Evolutionary conservation across 306 rosid genomes (phyloP).

Genomic region (Styphnolobium japonicum): DNA sequence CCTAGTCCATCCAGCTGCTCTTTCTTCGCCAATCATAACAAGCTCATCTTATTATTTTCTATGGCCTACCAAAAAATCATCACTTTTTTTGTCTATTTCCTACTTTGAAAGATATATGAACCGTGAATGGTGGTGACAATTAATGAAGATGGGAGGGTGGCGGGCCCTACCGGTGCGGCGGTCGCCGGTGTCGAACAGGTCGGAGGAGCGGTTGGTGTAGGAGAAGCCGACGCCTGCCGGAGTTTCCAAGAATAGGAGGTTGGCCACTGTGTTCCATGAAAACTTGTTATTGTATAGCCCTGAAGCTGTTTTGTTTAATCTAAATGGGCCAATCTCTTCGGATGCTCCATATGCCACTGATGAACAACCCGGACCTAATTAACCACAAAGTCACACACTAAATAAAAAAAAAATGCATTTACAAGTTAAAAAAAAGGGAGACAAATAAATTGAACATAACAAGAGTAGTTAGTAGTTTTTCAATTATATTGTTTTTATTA

Average conservation of each 20-base stretch:
- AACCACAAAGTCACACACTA: background rate
- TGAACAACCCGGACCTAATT: conserved; percentile 92
- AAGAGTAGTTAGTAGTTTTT: background rate
- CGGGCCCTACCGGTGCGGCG: conserved; percentile 70
- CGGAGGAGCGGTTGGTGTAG: conserved; percentile 78
- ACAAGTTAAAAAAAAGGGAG: background rate
- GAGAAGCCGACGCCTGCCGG: conserved; percentile 98
- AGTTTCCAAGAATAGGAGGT: conserved; percentile 81
- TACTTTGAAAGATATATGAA: conserved; percentile 2
- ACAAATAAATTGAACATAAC: background rate
- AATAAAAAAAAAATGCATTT: background rate
- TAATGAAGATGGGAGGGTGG: background rate
- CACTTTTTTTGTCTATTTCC: background rate
- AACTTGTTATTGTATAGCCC: conserved; percentile 79
- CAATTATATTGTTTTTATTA: background rate
- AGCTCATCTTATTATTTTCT: conserved; percentile 21
- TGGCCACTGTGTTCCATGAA: conserved; percentile 85
- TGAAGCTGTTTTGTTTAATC: conserved; percentile 69
- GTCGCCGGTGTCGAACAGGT: conserved; percentile 75
- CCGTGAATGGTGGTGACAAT: background rate
- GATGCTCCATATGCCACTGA: conserved; percentile 99
- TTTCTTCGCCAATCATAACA: conserved; percentile 3
- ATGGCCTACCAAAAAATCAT: conserved; percentile 40
- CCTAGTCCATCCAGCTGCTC: conserved; percentile 16
- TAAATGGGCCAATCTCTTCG: conserved; percentile 91